Base-by-base conservation (phyloP, 148 eudicot species). In the Amaranthus hypochondriacus region DNA sequence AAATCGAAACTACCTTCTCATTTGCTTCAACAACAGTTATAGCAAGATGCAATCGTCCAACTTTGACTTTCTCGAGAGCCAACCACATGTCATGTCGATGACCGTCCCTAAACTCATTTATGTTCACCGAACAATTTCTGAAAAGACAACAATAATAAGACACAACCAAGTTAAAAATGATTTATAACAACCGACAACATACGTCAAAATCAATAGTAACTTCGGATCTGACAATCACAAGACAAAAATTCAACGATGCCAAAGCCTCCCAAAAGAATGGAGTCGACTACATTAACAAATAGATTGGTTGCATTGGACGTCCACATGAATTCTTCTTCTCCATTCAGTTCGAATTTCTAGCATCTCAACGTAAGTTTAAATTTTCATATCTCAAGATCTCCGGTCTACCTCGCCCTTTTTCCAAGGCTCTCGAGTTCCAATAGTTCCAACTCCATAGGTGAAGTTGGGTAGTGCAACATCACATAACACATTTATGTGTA, bases 71-170 rank as follows among this genome's bases (percentile, higher is more conserved):
- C 80, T 84, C 80, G 56, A 95, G 88, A 71, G 92, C 68, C 83
- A 95, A 60, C 99, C 99, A 92, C 81, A 92, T 85, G 77, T 89
- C 94, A 79, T 86, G 96, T 82, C 97, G 86, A 81, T 90, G 89
- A 67, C 96, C 91, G 82, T 71, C 96, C 78, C 92, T 82, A 73
- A 85, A 79, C 66, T 87, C 87, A 47, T 64, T 78, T 65, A 95
- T 85, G 74, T 78, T 82, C 62, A 95, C 75, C 13, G 89, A 88
- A 82, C 97, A 95, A 42, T 77, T 84, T 64, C 97, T 95, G 91
- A 58, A 28, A 21, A 60, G 28, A 44, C 12, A 18, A 60, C 12
- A 21, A 2, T 13, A 28, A 60, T 5, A 60, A 10, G 44, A 60
- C 11, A 21, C 44, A 60, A 42, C 9, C 8, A 6, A 18, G 62